Evolutionary conservation across 2,329 filamentous ascomycete genomes (phyloP).

Genomic region (Didymella glomerata): DNA sequence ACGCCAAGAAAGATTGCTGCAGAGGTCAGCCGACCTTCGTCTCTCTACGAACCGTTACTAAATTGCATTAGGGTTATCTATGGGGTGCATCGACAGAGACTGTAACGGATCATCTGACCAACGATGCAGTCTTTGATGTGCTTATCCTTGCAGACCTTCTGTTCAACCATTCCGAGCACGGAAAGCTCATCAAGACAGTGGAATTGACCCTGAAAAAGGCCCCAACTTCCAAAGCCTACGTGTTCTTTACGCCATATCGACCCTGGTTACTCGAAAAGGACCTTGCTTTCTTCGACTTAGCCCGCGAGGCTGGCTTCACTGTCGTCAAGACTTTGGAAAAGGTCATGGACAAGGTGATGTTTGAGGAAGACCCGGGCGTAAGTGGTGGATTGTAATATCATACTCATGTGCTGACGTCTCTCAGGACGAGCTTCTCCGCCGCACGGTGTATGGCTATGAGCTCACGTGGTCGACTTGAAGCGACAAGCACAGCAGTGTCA

Average conservation of each 20-base stretch:
- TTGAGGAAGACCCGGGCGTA: constrained; percentile 84
- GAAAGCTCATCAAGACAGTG: constrained; percentile 77
- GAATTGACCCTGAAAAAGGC: constrained; percentile 68
- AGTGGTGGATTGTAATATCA: constrained; percentile 37
- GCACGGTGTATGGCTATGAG: constrained; percentile 84
- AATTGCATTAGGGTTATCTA: constrained; percentile 70
- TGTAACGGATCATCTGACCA: constrained; percentile 67
- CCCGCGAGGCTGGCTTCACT: constrained; percentile 72
- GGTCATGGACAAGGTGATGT: constrained; percentile 85
- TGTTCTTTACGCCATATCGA: constrained; percentile 94
- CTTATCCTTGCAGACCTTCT: constrained; percentile 87
- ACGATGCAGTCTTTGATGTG: constrained; percentile 71
- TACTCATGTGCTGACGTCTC: background rate
- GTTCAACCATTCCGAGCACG: constrained; percentile 90
- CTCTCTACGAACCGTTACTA: constrained; percentile 14
- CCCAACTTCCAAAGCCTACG: constrained; percentile 70
- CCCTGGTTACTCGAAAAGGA: constrained; percentile 90
- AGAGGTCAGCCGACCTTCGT: constrained; percentile 37
- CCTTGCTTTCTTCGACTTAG: constrained; percentile 83
- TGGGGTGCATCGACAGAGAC: constrained; percentile 76
- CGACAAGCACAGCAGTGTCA: background rate
- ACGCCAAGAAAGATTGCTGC: constrained; percentile 50
- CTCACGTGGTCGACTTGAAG: constrained; percentile 65
- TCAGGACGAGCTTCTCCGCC: constrained; percentile 76
- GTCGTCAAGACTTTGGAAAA: constrained; percentile 84